Evolutionary conservation across 495 filamentous ascomycete genomes (phyloP), one percentile per base, ranked within the genome.

Genomic region (Cudoniella acicularis): DNA sequence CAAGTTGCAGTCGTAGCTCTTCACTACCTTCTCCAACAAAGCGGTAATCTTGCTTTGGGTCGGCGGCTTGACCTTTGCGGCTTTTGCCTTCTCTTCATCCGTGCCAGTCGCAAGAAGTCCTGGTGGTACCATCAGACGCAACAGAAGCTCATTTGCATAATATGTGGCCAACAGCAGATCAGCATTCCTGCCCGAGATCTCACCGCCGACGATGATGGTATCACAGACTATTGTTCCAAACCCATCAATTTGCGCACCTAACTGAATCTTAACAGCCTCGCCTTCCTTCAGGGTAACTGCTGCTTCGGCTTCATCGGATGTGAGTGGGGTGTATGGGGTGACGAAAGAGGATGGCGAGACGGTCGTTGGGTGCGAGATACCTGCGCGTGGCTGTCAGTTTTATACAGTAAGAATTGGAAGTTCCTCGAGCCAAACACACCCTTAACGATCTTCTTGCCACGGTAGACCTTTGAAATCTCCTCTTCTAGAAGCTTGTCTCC

Each of bases 231-330:
- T 97, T 63, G 92, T 87, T 67, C 92, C 90, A 71, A 98, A 93
- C 49, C 94, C 94, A 77, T 98, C 94, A 57, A 98, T 96, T 77
- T 98, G 94, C 41, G 93, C 94, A 66, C 94, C 94, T 10, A 98
- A 84, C 64, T 98, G 95, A 72, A 98, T 92, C 82, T 98, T 98
- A 70, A 93, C 78, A 57, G 89, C 72, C 74, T 98, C 93, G 47
- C 85, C 88, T 47, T 85, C 79, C 78, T 96, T 91, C 61, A 98
- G 76, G 57, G 82, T 79, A 24, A 82, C 81, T 40, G 80, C 83
- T 46, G 91, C 90, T 75, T 98, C 94, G 69, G 90, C 85, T 65
- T 84, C 75, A 66, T 98, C 94, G 49, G 91, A 84, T 27, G 83
- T 80, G 62, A 98, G 78, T 40, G 94, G 94, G 4, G 95, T 98